phyloP scores from a whole-genome alignment of 495 filamentous ascomycete genomes.

The Talaromyces wortmannii region DNA sequence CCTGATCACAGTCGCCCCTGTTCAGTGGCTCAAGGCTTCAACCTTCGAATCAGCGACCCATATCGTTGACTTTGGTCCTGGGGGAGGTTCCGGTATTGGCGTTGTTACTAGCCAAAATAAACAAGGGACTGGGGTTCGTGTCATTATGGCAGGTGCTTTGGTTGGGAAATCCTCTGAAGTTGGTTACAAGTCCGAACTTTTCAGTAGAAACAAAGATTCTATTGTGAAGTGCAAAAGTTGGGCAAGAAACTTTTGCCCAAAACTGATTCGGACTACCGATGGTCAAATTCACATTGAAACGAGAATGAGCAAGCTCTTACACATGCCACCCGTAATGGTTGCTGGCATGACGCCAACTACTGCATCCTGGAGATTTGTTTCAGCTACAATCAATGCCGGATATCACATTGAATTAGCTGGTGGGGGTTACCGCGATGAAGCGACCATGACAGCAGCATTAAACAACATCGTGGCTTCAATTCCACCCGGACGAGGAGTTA shows the following conservation, averaged over 20 bases:
- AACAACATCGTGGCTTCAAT: constrained; percentile 84
- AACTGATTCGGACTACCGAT: constrained; percentile 75
- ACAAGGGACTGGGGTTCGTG: constrained; percentile 92
- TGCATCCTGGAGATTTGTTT: constrained; percentile 91
- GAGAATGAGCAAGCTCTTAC: constrained; percentile 91
- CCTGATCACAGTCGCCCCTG: constrained; percentile 87
- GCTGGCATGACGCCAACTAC: constrained; percentile 96
- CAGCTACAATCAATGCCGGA: constrained; percentile 91
- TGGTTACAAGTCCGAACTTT: constrained; percentile 94
- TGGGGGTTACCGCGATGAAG: constrained; percentile 91
- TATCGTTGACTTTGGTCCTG: constrained; percentile 92
- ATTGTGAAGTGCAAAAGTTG: constrained; percentile 91
- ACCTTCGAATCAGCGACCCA: constrained; percentile 84
- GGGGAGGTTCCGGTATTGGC: constrained; percentile 91
- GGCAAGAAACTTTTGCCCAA: constrained; percentile 91
- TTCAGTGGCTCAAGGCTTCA: constrained; percentile 93
- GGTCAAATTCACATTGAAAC: constrained; percentile 92
- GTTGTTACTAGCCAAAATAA: constrained; percentile 98
- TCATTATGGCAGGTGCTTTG: constrained; percentile 87
- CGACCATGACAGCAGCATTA: constrained; percentile 82
- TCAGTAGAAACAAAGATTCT: constrained; percentile 87
- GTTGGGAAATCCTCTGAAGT: constrained; percentile 85
- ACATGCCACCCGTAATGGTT: constrained; percentile 85
- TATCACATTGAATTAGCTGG: constrained; percentile 89
- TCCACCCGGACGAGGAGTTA: constrained; percentile 87